A percentile compares a stretch with the other conserved stretches of the same genome.
Evolutionary conservation across 148 eudicot species (phyloP).

Genomic region (Simmondsia chinensis): DNA sequence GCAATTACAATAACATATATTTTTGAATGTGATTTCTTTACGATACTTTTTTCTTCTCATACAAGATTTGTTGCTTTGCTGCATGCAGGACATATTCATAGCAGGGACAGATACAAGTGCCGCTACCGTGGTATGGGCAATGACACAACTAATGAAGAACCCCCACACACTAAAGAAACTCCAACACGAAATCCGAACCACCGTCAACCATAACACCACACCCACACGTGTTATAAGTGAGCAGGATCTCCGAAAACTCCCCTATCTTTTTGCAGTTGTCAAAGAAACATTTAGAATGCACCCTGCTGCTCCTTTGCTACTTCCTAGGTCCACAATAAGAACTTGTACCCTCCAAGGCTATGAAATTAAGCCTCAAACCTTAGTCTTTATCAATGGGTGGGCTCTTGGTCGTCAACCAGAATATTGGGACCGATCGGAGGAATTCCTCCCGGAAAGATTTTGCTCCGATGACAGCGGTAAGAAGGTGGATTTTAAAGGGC

Average conservation of each 20-base stretch:
- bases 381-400: not conserved
- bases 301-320: not conserved
- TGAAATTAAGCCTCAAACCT: not conserved
- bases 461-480: no score
- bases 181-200: not conserved
- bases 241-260: not conserved
- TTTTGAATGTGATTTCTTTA: no score
- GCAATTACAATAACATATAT: no score
- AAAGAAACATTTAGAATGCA: not conserved
- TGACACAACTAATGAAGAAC: not conserved
- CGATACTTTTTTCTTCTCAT: no score
- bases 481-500: not conserved
- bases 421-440: not conserved
- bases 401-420: not conserved
- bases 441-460: not conserved
- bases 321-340: not conserved
- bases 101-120: constrained; percentile 1
- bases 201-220: not conserved
- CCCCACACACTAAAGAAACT: not conserved
- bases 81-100: not conserved
- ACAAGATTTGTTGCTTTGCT: no score
- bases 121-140: not conserved
- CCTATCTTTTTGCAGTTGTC: not conserved
- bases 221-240: not conserved
- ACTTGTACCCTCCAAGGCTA: not conserved